phyloP scores from a whole-genome alignment of 257 asterid genomes.

The Linaria vulgaris region DNA sequence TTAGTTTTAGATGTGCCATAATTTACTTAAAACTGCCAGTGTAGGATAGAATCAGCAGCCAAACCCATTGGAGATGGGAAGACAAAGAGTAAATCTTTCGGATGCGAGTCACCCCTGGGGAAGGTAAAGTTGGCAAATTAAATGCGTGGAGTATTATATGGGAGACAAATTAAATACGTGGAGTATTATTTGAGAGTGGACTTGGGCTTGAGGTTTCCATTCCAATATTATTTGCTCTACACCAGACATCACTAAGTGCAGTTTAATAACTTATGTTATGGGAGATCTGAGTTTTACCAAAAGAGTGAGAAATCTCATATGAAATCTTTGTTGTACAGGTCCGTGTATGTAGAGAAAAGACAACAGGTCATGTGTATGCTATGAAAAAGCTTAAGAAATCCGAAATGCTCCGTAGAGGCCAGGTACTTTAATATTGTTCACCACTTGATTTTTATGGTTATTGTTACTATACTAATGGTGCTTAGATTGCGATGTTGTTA shows the following conservation, averaged over 20 bases:
- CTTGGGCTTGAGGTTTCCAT: constrained; percentile 1
- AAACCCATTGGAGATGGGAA: too few species aligned
- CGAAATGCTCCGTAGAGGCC: constrained; percentile 99
- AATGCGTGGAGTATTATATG: constrained; percentile 15
- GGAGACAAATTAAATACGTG: constrained; percentile 10
- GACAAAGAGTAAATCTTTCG: too few species aligned
- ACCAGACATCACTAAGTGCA: constrained; percentile 18
- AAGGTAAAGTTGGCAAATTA: background rate
- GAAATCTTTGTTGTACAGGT: constrained; percentile 52
- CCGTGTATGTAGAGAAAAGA: constrained; percentile 90
- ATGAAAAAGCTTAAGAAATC: constrained; percentile 98
- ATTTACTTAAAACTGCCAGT: too few species aligned
- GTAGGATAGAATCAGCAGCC: too few species aligned
- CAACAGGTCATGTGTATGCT: constrained; percentile 85
- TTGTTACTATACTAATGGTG: constrained; percentile 29
- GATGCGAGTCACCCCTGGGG: too few species aligned
- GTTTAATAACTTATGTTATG: constrained; percentile 14
- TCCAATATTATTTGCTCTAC: background rate
- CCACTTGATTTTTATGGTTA: constrained; percentile 26
- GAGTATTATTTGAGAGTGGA: constrained; percentile 6
- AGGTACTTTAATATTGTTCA: constrained; percentile 55
- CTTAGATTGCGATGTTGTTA: constrained; percentile 37
- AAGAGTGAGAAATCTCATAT: constrained; percentile 6
- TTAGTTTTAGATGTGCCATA: background rate
- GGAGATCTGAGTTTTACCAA: background rate